Evolutionary conservation across 768 basidiomycete species (phyloP).

Genomic region (Holtermannia corniformis): DNA sequence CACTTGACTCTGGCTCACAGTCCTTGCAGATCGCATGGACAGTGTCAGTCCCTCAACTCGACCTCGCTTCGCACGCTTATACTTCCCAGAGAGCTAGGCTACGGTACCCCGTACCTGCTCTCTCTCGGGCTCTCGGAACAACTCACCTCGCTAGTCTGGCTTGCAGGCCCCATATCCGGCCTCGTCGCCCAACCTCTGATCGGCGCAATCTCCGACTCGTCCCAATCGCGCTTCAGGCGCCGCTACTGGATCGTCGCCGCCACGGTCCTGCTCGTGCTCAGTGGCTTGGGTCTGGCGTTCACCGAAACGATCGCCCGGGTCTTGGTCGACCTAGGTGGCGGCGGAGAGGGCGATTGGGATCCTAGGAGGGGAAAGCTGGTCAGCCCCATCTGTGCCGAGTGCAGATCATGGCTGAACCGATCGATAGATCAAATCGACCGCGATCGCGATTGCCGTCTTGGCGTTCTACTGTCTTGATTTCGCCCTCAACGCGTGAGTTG

Average conservation of each 20-base stretch:
- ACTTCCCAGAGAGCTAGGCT: conserved; percentile 48
- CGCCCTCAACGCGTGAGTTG: conserved; percentile 69
- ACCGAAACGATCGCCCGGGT: conserved; percentile 63
- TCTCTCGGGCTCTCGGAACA: conserved; percentile 72
- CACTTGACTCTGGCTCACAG: neutral
- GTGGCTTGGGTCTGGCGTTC: conserved; percentile 72
- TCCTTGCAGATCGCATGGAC: conserved; percentile 82
- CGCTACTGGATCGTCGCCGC: conserved; percentile 90
- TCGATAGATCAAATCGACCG: conserved; percentile 54
- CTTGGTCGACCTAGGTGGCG: conserved; percentile 65
- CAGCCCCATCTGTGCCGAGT: conserved; percentile 21
- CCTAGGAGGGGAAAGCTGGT: conserved; percentile 59
- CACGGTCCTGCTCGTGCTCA: conserved; percentile 65
- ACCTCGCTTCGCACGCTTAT: neutral
- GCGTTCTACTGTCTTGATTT: conserved; percentile 94
- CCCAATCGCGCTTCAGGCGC: conserved; percentile 72
- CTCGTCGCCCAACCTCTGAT: conserved; percentile 95
- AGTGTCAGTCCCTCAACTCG: conserved; percentile 51
- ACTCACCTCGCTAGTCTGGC: conserved; percentile 89
- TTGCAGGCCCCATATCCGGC: conserved; percentile 77
- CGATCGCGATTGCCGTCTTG: conserved; percentile 75
- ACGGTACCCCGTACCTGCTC: conserved; percentile 88
- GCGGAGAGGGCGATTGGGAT: conserved; percentile 79
- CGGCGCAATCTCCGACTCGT: conserved; percentile 92
- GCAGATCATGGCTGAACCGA: neutral